Base-by-base conservation (phyloP, 2,329 filamentous ascomycete genomes). In the Albifimbria verrucaria region DNA sequence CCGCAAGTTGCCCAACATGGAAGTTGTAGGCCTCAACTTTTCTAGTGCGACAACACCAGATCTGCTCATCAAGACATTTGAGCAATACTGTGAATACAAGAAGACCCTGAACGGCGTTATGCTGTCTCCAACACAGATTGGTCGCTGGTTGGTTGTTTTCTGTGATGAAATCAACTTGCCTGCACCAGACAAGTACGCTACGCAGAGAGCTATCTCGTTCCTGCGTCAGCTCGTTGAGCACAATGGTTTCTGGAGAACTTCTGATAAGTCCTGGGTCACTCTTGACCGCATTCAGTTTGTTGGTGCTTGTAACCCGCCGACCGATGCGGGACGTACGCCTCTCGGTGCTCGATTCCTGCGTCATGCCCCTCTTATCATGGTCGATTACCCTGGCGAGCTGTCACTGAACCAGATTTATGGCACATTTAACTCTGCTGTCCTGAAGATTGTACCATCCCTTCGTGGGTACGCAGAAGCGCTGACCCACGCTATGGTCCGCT, bases 131-230 rank as follows among this genome's bases (percentile, higher is more conserved):
- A 96, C 89, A 7, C 95, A 99, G 69, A 96, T 99, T 62, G 94
- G 94, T 21, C 88, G 93, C 61, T 99, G 94, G 94, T 81, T 99
- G 36, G 93, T 99, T 45, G 85, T 99, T 57, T 99, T 99, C 80
- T 99, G 94, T 65, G 94, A 99, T 68, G 94, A 99, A 71, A 99
- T 99, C 76, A 99, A 99, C 72, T 80, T 99, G 78, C 94, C 94
- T 7, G 93, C 94, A 4, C 94, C 94, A 3, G 94, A 99, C 74
- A 93, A 92, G 64, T 99, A 99, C 69, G 93, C 92, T 52, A 99
- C 95, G 2, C 94, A 99, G 71, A 87, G 94, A 57, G 94, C 94
- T 28, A 99, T 99, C 59, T 95, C 94, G 6, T 99, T 99, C 82
- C 73, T 99, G 60, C 87, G 95, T 62, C 94, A 99, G 70, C 85